Evolutionary conservation across 2,329 filamentous ascomycete genomes (phyloP).

Genomic region (Aotearoamyces nothofagi): DNA sequence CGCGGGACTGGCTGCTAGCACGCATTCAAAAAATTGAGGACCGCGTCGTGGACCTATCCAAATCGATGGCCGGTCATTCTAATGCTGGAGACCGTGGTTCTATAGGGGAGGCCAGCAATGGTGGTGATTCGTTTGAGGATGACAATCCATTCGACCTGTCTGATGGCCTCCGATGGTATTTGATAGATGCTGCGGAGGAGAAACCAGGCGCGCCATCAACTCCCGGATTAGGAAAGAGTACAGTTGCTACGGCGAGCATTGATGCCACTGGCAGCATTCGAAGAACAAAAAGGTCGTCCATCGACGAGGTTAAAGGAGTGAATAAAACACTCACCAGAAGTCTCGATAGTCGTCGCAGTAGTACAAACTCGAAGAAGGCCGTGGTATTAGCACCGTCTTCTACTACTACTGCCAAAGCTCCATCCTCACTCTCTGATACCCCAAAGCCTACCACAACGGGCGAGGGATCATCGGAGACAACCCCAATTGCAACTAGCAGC

Average conservation of each 20-base stretch:
- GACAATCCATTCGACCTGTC: slow-evolving; percentile 96
- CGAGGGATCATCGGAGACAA: slow-evolving; percentile 9
- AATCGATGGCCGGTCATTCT: slow-evolving; percentile 36
- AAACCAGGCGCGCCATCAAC: slow-evolving; percentile 86
- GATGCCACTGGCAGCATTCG: slow-evolving; percentile 67
- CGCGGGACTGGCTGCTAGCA: slow-evolving; percentile 90
- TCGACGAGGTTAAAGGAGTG: slow-evolving; percentile 50
- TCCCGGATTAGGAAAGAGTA: slow-evolving; percentile 80
- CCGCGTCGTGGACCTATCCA: slow-evolving; percentile 81
- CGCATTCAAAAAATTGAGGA: slow-evolving; percentile 86
- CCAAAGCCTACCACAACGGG: slow-evolving; percentile 9
- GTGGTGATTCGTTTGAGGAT: slow-evolving; percentile 49
- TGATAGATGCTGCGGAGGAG: slow-evolving; percentile 87
- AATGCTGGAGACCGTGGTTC: slow-evolving; percentile 24
- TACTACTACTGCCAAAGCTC: slow-evolving; percentile 11
- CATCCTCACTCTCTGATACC: slow-evolving; percentile 10
- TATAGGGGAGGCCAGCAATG: slow-evolving; percentile 35
- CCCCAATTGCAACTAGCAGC: slow-evolving; percentile 8
- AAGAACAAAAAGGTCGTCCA: slow-evolving; percentile 24
- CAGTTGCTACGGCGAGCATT: slow-evolving; percentile 74
- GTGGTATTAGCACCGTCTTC: slow-evolving; percentile 24
- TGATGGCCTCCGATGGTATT: slow-evolving; percentile 89
- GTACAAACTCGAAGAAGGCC: slow-evolving; percentile 69
- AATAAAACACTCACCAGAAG: slow-evolving; percentile 74
- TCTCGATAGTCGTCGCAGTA: slow-evolving; percentile 81